These are phyloP conservation scores for Cryphonectria radicalis DNA, from an alignment of 2,329 filamentous ascomycete species.

Conservation along the genomic window DNA sequence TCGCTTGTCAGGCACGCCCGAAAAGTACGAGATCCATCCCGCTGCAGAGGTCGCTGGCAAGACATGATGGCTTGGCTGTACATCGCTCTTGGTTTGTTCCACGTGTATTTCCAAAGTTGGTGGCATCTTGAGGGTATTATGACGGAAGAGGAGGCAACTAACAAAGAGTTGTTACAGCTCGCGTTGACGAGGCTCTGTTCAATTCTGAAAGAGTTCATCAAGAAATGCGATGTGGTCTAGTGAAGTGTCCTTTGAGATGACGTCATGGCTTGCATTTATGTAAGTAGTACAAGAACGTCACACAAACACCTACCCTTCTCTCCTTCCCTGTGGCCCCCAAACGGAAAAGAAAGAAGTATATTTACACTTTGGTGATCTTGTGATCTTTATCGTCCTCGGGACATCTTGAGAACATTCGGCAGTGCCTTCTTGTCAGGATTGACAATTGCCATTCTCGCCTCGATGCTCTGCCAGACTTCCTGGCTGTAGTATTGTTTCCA, in stretches of 20 bases:
- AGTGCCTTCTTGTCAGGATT: constrained; percentile 13
- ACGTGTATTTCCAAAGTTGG: not conserved
- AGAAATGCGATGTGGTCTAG: not conserved
- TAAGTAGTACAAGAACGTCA: not conserved
- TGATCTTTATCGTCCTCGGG: not conserved
- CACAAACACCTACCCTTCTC: not conserved
- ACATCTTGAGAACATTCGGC: not conserved
- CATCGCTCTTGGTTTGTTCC: not conserved
- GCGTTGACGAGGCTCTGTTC: not conserved
- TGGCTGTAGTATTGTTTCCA: constrained; percentile 38
- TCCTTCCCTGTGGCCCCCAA: not conserved
- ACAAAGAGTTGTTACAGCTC: not conserved
- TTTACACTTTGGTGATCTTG: not conserved
- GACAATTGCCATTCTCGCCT: constrained; percentile 35
- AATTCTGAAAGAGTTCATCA: not conserved
- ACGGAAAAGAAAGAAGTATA: not conserved
- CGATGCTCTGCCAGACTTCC: constrained; percentile 35
- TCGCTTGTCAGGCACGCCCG: constrained; percentile 17
- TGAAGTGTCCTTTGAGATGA: not conserved
- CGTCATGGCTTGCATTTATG: not conserved
- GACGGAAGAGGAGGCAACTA: not conserved
- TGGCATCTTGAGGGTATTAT: not conserved
- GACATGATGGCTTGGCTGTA: constrained; percentile 13
- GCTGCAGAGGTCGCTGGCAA: not conserved
- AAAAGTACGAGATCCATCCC: constrained; percentile 18